These are phyloP conservation scores for Trametes maxima DNA, from an alignment of 768 basidiomycete species.

Conservation along the genomic window DNA sequence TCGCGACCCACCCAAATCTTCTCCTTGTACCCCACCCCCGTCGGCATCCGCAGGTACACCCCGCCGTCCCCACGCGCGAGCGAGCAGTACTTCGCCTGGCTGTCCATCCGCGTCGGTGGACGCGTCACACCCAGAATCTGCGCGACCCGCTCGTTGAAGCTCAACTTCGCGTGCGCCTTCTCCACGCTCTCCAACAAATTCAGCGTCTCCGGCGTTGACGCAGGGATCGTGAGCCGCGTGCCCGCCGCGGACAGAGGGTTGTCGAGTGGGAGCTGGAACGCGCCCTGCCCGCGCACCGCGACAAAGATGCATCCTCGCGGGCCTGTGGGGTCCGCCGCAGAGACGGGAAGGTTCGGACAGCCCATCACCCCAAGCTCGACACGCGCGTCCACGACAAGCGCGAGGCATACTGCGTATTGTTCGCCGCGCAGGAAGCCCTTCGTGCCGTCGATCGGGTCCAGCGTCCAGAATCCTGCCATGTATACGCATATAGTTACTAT, in stretches of 20 bases:
- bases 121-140: conserved; percentile 64
- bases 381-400: conserved; percentile 51
- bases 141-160: conserved; percentile 74
- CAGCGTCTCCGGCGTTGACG: conserved; percentile 49
- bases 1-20: conserved; percentile 85
- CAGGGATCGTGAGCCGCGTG: conserved; percentile 54
- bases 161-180: conserved; percentile 87
- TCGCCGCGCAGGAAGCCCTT: conserved; percentile 63
- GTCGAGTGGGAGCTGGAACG: conserved; percentile 66
- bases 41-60: conserved; percentile 80
- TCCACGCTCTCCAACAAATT: conserved; percentile 92
- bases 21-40: conserved; percentile 77
- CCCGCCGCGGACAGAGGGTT: conserved; percentile 49
- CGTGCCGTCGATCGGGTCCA: conserved; percentile 60
- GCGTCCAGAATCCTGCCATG: conserved; percentile 42
- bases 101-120: conserved; percentile 79
- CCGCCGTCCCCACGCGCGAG: conserved; percentile 86
- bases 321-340: conserved; percentile 52
- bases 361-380: conserved; percentile 61
- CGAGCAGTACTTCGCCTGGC: conserved; percentile 92
- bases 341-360: conserved; percentile 81
- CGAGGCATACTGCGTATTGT: conserved; percentile 64
- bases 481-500: background rate
- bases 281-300: conserved; percentile 85
- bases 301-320: conserved; percentile 82